These are phyloP conservation scores for Mortierella sp. DNA, from an alignment of 371 early-diverging fungal species.

Conservation along the genomic window DNA sequence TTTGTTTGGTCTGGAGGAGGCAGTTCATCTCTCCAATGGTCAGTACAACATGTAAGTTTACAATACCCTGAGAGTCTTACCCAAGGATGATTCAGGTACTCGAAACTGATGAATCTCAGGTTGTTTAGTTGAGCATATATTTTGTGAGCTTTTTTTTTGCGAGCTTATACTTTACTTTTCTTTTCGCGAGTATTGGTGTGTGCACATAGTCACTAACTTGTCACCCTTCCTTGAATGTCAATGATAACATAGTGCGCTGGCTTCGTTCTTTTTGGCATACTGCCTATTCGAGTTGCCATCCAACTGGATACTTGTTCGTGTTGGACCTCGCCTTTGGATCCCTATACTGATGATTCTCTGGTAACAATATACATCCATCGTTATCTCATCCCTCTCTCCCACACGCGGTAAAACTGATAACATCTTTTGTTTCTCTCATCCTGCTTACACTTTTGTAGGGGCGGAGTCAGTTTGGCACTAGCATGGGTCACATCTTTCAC, in stretches of 20 bases:
- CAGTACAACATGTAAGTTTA: conserved; percentile 61
- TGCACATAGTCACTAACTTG: background rate
- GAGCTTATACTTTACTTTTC: no score
- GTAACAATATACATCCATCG: conserved; percentile 27
- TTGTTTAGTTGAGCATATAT: background rate
- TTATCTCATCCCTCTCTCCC: background rate
- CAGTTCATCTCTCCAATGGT: conserved; percentile 38
- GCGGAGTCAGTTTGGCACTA: conserved; percentile 47
- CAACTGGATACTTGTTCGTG: conserved; percentile 70
- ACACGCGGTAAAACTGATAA: background rate
- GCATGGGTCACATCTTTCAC: conserved; percentile 61
- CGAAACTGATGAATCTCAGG: no score
- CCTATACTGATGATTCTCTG: conserved; percentile 77
- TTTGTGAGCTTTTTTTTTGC: background rate
- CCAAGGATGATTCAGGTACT: no score
- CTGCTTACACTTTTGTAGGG: conserved; percentile 21
- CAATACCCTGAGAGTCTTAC: no score
- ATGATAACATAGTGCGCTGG: conserved; percentile 15
- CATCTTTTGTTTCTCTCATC: no score
- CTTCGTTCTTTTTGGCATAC: conserved; percentile 36
- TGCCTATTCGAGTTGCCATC: conserved; percentile 76
- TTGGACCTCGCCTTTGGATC: conserved; percentile 81
- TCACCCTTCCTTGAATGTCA: background rate
- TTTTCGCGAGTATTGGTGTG: background rate
- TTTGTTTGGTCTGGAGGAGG: conserved; percentile 60